Evolutionary conservation across 2,329 filamentous ascomycete genomes (phyloP), one percentile per base, ranked within the genome.

Genomic region (Fusarium nurragi): DNA sequence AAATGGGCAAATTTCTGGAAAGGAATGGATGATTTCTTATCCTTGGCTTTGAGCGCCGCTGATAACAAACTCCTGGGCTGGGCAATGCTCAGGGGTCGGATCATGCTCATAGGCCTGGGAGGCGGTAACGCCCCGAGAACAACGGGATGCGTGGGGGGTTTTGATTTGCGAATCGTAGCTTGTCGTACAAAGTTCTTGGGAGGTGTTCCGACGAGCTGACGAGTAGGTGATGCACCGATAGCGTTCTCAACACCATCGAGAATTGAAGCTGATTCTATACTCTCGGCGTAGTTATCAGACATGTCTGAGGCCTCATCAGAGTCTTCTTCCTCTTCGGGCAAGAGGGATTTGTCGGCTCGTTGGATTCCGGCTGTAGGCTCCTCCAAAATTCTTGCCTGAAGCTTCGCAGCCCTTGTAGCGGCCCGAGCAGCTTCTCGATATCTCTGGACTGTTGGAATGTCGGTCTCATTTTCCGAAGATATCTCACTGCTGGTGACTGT

Each of bases 401-500:
- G 68, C 47, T 75, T 72, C 22, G 77, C 73, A 12, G 73, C 74
- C 49, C 73, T 73, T 7, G 86, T 82, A 9, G 85, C 86, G 32
- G 86, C 84, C 41, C 84, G 83, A 2, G 86, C 82, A 3, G 85
- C 86, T 60, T 90, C 86, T 44, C 86, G 81, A 58, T 89, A 86
- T 67, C 84, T 84, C 64, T 89, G 87, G 71, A 88, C 90, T 2
- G 84, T 83, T 0, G 87, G 85, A 1, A 87, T 83, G 68, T 92
- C 90, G 41, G 91, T 84, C 70, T 94, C 91, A 69, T 92, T 93
- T 63, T 94, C 91, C 0, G 91, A 94, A 0, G 91, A 94, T 69
- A 94, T 87, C 68, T 94, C 91, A 71, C 90, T 93, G 77, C 90
- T 93, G 2, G 91, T 94, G 43, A 91, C 88, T 0, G 91, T 94